Evolutionary conservation across 768 basidiomycete genomes (phyloP).

Genomic region (Lactifluus subvellereus): DNA sequence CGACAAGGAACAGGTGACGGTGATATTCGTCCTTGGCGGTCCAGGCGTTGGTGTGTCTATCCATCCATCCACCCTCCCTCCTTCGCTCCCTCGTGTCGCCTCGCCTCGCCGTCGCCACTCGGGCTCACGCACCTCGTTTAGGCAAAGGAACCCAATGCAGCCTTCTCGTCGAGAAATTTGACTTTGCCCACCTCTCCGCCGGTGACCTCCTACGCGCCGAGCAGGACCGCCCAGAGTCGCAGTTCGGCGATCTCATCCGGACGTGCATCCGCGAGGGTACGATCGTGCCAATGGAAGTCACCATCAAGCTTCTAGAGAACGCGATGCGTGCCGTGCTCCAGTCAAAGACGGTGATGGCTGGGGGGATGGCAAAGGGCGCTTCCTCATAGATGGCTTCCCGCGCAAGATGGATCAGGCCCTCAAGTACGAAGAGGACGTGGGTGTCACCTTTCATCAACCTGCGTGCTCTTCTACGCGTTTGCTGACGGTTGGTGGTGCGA

Average conservation of each 20-base stretch:
- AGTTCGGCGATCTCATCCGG: conserved; percentile 79
- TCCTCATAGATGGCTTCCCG: conserved; percentile 96
- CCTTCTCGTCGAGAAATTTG: conserved; percentile 74
- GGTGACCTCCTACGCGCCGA: conserved; percentile 98
- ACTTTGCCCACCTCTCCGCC: conserved; percentile 92
- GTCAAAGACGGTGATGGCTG: conserved; percentile 50
- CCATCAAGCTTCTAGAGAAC: conserved; percentile 89
- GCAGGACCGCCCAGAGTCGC: conserved; percentile 78
- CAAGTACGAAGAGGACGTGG: conserved; percentile 81
- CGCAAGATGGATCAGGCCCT: conserved; percentile 97
- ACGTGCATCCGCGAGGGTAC: conserved; percentile 85
- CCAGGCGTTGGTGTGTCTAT: conserved; percentile 79
- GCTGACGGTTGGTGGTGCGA: background rate
- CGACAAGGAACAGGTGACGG: conserved; percentile 66
- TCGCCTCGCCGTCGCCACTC: background rate
- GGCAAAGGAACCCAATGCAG: conserved; percentile 97
- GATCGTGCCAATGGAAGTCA: conserved; percentile 96
- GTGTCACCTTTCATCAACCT: conserved; percentile 23
- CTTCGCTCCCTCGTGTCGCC: too few relatives aligned
- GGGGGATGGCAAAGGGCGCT: conserved; percentile 69
- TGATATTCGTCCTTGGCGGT: conserved; percentile 94
- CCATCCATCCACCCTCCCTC: conserved; percentile 1
- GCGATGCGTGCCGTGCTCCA: conserved; percentile 69
- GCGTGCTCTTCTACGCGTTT: background rate
- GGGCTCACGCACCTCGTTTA: conserved; percentile 29